Conservation (phyloP, 1,284 basidiomycete species). For the Meripilus lineatus region DNA sequence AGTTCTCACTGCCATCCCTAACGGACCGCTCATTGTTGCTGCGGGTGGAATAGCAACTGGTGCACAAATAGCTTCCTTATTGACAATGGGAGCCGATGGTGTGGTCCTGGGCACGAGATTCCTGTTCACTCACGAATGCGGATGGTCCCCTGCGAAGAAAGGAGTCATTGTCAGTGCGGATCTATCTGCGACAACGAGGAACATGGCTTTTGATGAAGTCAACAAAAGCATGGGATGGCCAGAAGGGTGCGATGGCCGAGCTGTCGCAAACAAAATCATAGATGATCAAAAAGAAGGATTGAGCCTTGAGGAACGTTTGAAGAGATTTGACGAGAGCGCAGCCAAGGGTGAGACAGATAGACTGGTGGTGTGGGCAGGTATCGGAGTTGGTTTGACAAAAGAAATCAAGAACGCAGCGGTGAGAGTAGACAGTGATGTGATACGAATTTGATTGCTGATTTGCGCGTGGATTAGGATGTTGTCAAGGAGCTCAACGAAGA, state of each 20-base stretch:
- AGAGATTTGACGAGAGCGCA: constrained; percentile 40
- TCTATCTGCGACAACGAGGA: constrained; percentile 49
- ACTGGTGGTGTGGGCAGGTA: constrained; percentile 67
- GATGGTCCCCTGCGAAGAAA: constrained; percentile 53
- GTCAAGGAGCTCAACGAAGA: too few relatives aligned
- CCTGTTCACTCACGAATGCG: constrained; percentile 58
- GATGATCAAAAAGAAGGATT: constrained; percentile 51
- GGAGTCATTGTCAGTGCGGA: constrained; percentile 47
- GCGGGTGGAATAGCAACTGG: constrained; percentile 53
- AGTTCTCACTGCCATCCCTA: constrained; percentile 40
- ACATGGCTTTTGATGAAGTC: constrained; percentile 61
- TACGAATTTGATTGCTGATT: too few relatives aligned
- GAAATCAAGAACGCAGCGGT: constrained; percentile 54
- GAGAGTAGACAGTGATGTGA: too few relatives aligned
- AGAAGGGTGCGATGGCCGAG: constrained; percentile 56
- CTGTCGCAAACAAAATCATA: constrained; percentile 51
- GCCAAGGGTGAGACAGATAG: constrained; percentile 42
- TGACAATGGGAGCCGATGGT: constrained; percentile 64
- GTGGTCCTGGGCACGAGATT: constrained; percentile 72
- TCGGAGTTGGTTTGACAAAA: constrained; percentile 53
- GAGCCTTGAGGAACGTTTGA: constrained; percentile 39
- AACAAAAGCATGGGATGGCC: constrained; percentile 64
- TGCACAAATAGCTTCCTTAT: constrained; percentile 55
- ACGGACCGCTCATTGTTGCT: constrained; percentile 52
- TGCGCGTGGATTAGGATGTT: too few relatives aligned